phyloP scores from a whole-genome alignment of 495 filamentous ascomycete genomes.

The Alectoria sarmentosa region DNA sequence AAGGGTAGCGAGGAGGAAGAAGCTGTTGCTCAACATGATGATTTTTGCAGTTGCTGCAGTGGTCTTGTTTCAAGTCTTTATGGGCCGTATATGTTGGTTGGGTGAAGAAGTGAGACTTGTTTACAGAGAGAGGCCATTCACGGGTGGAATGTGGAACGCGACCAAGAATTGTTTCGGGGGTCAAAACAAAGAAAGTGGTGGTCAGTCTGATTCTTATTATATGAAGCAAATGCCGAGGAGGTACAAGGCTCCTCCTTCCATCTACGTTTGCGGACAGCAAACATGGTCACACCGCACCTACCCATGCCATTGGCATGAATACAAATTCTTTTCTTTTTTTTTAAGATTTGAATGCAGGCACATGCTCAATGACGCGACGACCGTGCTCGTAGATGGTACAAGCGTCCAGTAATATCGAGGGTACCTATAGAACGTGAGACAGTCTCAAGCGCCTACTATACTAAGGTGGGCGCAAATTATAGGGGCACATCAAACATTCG shows the following conservation, averaged over 20 bases:
- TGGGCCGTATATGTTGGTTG: constrained; percentile 6
- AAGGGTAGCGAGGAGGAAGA: constrained; percentile 34
- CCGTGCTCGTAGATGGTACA: too few species aligned
- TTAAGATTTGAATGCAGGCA: too few species aligned
- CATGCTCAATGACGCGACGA: constrained; percentile 10
- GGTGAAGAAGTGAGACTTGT: not conserved
- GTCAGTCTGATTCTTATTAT: not conserved
- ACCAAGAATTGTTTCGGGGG: not conserved
- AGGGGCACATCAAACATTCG: constrained; percentile 2
- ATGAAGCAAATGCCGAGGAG: not conserved
- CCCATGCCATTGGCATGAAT: not conserved
- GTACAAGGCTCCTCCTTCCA: not conserved
- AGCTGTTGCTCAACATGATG: constrained; percentile 34
- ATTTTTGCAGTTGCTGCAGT: constrained; percentile 7
- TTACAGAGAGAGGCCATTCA: constrained; percentile 11
- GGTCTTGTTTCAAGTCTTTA: not conserved
- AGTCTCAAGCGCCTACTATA: not conserved
- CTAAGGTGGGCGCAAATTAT: not conserved
- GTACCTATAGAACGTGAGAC: too few species aligned
- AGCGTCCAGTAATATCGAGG: too few species aligned
- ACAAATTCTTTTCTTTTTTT: too few species aligned
- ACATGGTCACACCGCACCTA: not conserved
- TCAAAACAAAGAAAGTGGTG: not conserved
- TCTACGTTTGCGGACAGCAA: not conserved
- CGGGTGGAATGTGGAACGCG: not conserved